Conservation (phyloP, 2,329 filamentous ascomycete species). For the Coniella vitis region DNA sequence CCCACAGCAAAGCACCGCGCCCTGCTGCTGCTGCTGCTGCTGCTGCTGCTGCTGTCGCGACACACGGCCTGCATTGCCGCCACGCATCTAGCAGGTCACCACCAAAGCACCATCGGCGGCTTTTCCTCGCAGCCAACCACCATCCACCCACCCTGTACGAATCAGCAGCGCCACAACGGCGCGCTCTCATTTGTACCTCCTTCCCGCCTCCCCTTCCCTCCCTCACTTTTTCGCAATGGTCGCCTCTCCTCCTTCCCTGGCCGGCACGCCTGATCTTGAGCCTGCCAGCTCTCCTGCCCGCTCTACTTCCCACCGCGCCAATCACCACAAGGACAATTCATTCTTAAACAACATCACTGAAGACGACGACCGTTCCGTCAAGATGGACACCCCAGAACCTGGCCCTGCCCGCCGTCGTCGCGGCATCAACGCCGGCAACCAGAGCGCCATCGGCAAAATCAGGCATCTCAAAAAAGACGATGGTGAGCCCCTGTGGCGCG, state of each 20-base stretch:
- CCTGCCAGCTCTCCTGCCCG: slow-evolving; percentile 41
- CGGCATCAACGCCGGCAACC: slow-evolving; percentile 25
- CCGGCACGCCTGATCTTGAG: slow-evolving; percentile 39
- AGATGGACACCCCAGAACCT: slow-evolving; percentile 37
- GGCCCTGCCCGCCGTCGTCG: slow-evolving; percentile 22
- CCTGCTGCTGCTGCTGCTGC: background rate
- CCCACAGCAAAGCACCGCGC: too few relatives aligned
- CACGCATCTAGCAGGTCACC: background rate
- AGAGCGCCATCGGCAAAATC: slow-evolving; percentile 55
- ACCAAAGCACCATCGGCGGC: background rate
- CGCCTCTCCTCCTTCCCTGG: slow-evolving; percentile 33
- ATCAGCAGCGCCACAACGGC: background rate
- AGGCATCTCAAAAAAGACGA: slow-evolving; percentile 83
- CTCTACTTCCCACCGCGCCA: slow-evolving; percentile 32
- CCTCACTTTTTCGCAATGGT: slow-evolving; percentile 6
- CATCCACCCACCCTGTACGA: background rate
- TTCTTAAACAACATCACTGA: slow-evolving; percentile 41
- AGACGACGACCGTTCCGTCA: slow-evolving; percentile 36
- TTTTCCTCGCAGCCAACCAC: background rate
- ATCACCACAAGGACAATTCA: slow-evolving; percentile 33
- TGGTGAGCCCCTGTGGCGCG: slow-evolving; percentile 78
- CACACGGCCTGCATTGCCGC: background rate
- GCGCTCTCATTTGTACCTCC: background rate
- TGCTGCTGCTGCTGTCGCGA: background rate
- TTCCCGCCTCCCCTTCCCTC: background rate